Base-by-base conservation (phyloP, 31 red algal species). In the Asparagopsis taxiformis region DNA sequence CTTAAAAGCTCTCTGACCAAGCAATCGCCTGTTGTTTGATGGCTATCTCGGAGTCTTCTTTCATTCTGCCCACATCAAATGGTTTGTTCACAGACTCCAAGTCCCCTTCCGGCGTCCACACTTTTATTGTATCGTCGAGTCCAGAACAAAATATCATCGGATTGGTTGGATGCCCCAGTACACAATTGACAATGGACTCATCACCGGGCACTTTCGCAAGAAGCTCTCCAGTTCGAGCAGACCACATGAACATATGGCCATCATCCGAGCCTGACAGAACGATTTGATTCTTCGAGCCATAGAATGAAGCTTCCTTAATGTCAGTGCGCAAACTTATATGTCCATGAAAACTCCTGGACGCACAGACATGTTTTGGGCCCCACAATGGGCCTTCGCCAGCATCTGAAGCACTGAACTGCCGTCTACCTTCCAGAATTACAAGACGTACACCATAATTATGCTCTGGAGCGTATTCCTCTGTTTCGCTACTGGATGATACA, bases 181-280 rank as follows among this genome's bases (percentile, higher is more conserved):
- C 82, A 51, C 84, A 88, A 52, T 88, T 88, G 28, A 88, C 84
- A 74, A 88, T 88, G 19, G 70, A 71, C 15, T 64, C 66, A 77
- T 88, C 84, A 53, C 56, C 84, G n/a, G 38, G 55, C 16, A 79
- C 58, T 54, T 56, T 48, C 13, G 66, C 34, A 10, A 88, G 74
- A 20, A 88, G 24, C 63, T 88, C 67, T 36, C 65, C 64, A 25
- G 84, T 88, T 28, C 17, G 37, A 2, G 84, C 56, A 34, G 35
- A 35, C 84, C 84, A 88, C 65, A 88, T 79, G 65, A 69, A 79
- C 26, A 88, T 55, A 57, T 65, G 39, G 15, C 84, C 84, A 54
- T 88, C 84, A 61, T 88, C 84, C 9, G 74, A 79, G 26, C 84
- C 84, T 5, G 84, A 88, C n/a, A 88, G 13, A 26, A 88, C 84